Conservation (phyloP, 805 yeast genomes). For the Pachysolen tannophilus region DNA sequence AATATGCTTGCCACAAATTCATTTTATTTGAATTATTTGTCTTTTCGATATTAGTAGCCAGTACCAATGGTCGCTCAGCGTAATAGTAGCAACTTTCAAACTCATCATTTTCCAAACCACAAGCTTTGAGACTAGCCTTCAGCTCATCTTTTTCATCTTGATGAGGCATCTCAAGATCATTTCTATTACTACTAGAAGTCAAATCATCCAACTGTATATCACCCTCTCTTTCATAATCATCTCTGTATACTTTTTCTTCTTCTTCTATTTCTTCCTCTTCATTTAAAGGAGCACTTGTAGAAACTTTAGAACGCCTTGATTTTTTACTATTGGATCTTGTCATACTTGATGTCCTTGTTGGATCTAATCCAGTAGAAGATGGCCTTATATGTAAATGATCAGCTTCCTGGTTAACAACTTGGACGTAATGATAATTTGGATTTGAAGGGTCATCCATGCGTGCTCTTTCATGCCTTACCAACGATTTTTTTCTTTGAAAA, state of each 20-base stretch:
- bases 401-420: conserved; percentile 59
- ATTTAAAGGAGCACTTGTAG: background rate
- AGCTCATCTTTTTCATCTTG: conserved; percentile 38
- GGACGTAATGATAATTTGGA: conserved; percentile 73
- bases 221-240: conserved; percentile 1
- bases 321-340: conserved; percentile 1
- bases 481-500: conserved; percentile 50
- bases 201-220: conserved; percentile 16
- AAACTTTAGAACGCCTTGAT: background rate
- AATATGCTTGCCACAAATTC: conserved; percentile 70
- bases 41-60: background rate
- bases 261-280: background rate
- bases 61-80: no score
- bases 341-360: conserved; percentile 18
- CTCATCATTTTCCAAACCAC: conserved; percentile 56
- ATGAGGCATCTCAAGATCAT: conserved; percentile 1
- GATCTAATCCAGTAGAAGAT: conserved; percentile 67
- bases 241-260: no score
- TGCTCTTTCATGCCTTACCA: conserved; percentile 82
- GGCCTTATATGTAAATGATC: conserved; percentile 59
- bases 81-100: no score
- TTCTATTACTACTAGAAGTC: background rate
- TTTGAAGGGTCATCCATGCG: conserved; percentile 40
- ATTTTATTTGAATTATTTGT: conserved; percentile 4
- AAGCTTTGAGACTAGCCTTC: no score